Base-by-base conservation (phyloP, 148 eudicot species). In the Heliamphora exappendiculata region DNA sequence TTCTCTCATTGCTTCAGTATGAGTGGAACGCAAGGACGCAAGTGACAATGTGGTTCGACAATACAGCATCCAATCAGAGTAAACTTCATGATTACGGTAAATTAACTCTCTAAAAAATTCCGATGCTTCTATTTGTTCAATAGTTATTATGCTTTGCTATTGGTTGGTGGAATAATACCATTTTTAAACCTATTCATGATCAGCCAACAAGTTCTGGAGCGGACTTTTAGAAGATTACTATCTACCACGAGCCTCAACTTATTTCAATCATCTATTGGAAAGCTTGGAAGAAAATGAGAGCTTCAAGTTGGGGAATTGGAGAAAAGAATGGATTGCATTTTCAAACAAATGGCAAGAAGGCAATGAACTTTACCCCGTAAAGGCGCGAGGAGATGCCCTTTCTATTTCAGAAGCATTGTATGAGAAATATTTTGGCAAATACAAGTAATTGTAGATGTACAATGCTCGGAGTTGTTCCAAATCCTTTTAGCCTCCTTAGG, bases 11-110 rank as follows among this genome's bases (percentile, higher is more conserved):
- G 79, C 33, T 75, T 59, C 87, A 95, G 99, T 93, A 91, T 41
- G 99, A 95, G 83, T 95, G 99, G 99, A 95, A 95, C 31, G 97
- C 99, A 10, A 89, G 97, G 76, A 92, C 99, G 42, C 99, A 95
- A 78, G 90, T 95, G 60, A 92, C 97, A 42, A 95, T 95, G 99
- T 95, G 99, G 99, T 95, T 78, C 28, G 99, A 95, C 77, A 89
- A 76, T 41, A 84, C 94, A 37, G 62, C 84, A 79, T 72, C 88
- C 55, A 80, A 64, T 41, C 99, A 95, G 77, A 95, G 99, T 89
- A 78, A 88, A 85, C 99, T 95, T 71, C 99, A 95, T 70, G 99
- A 95, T 81, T 95, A 95, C 60, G 99, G 99, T 95, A 88, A 81
- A 80, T n/a, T n/a, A 20, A 44, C 41, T 26, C n/a, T 53, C 64